Evolutionary conservation across 2,329 filamentous ascomycete species (phyloP), one percentile per base, ranked within the genome.

Genomic region (Arthrobotrys megalospora): DNA sequence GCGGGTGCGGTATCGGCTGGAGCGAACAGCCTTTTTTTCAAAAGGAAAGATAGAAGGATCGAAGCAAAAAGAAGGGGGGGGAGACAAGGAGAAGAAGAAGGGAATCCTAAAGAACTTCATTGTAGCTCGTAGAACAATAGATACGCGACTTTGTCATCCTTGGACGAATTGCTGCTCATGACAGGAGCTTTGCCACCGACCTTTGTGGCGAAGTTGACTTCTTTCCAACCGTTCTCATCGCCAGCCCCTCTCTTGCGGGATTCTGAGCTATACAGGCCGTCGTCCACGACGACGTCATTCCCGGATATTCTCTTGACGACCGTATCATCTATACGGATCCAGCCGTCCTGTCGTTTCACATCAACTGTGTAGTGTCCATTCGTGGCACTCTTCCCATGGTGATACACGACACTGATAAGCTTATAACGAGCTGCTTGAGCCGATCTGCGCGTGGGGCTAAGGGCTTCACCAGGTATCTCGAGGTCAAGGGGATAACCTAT

Each of bases 311-410:
- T 91, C 79, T 92, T 90, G 80, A 99, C 94, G 76, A 93, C 86
- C 0, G 96, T 99, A 83, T 99, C 96, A 82, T 99, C 96, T 81
- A 99, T 90, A 68, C 95, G 92, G 71, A 99, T 92, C 96, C 96
- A 99, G n/a, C 92, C 93, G 83, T 99, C 96, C 84, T 98, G 95
- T 64, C 96, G 91, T 73, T 94, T 90, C 47, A 97, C 92, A 84
- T 99, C 96, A n/a, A 96, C 95, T 0, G 96, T 99, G 85, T 99
- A 99, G 84, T 99, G 96, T 2, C 96, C 96, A 65, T 93, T 94
- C 80, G 92, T 96, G 41, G 96, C 96, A 82, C 96, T 97, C 86
- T 97, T 97, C 77, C 96, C 96, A 82, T 99, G 96, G 83, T 99
- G 96, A 83, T 99, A 99, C 21, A 99, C 94, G 34, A 97, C 96